phyloP scores from a whole-genome alignment of 2,329 filamentous ascomycete species.

The Colletotrichum cordylinicola region DNA sequence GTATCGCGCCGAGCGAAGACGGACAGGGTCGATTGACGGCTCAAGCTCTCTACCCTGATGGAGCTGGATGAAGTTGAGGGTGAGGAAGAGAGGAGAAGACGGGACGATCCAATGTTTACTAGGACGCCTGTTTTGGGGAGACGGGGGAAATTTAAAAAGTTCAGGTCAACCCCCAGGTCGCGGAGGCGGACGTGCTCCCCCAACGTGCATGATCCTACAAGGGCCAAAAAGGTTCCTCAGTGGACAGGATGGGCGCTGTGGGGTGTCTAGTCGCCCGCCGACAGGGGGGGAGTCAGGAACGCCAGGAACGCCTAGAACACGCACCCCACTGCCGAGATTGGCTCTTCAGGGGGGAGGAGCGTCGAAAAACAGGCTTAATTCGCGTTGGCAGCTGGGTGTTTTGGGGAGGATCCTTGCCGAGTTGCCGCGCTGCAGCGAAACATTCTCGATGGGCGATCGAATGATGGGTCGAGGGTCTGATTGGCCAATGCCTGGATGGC shows the following conservation, averaged over 20 bases:
- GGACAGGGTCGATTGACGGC: background rate
- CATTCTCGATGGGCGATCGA: slow-evolving; percentile 1
- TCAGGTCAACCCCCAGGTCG: background rate
- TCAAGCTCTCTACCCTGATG: background rate
- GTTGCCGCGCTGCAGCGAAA: background rate
- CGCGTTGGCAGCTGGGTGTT: background rate
- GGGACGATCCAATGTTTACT: background rate
- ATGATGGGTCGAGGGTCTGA: background rate
- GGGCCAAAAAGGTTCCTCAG: background rate
- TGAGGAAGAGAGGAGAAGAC: background rate
- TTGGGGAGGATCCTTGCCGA: background rate
- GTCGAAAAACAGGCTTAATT: slow-evolving; percentile 17
- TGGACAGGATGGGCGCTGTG: background rate
- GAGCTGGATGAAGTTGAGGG: background rate
- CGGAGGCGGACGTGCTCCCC: background rate
- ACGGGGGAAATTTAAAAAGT: slow-evolving; percentile 3
- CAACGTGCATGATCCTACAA: slow-evolving; percentile 14
- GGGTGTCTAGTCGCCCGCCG: background rate
- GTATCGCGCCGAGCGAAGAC: background rate
- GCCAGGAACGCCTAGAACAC: background rate
- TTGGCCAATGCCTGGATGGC: slow-evolving; percentile 4
- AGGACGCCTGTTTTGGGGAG: background rate
- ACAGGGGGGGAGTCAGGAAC: background rate
- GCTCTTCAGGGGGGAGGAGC: slow-evolving; percentile 1
- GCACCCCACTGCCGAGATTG: slow-evolving; percentile 15